Evolutionary conservation across 768 basidiomycete genomes (phyloP), one percentile per base, ranked within the genome.

Genomic region (Rhodotorula graminis): DNA sequence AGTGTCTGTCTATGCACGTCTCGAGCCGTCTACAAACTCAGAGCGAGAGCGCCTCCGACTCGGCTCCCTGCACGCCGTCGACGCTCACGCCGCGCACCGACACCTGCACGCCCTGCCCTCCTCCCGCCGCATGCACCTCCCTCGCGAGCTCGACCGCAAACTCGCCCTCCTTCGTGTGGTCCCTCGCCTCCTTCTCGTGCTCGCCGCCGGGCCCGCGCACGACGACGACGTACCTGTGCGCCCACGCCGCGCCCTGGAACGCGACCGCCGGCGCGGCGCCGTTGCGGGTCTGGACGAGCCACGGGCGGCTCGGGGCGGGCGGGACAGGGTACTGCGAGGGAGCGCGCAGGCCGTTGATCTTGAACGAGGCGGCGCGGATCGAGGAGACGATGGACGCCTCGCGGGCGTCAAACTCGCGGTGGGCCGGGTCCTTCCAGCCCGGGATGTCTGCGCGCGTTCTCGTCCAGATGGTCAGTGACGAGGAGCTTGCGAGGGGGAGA

Each of bases 381-480:
- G 65, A 47, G 5, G 63, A 25, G 33, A 76, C 63, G 64, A 76
- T 76, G 42, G 62, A 23, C 12, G 52, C 42, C 29, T 73, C 71
- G 40, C 69, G 69, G 2, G 59, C 27, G 64, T 76, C 75, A n/a
- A 72, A 76, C 29, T 76, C 75, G 56, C n/a, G 27, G 60, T 76
- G 75, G 10, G 14, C n/a, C 0, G 63, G 31, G 12, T 67, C 25
- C 29, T 67, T 64, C 69, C 64, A 73, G 46, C 75, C 75, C 23
- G 75, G 75, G 31, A 71, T 56, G 66, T 76, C 74, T 75, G 74
- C 18, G 27, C 4, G 10, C 23, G 37, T 44, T 18, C 6, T 31
- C 44, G 2, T 25, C 18, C 19, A 11, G 21, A 10, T 21, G 9
- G 25, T 18, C 27, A 37, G 25, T 11, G 33, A 2, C 21, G 64